Percentiles rank a stretch among this genome's conserved stretches.
Evolutionary conservation across 1,139 yeast genomes (phyloP).

Genomic region (Sugiyamaella grinbergsii): DNA sequence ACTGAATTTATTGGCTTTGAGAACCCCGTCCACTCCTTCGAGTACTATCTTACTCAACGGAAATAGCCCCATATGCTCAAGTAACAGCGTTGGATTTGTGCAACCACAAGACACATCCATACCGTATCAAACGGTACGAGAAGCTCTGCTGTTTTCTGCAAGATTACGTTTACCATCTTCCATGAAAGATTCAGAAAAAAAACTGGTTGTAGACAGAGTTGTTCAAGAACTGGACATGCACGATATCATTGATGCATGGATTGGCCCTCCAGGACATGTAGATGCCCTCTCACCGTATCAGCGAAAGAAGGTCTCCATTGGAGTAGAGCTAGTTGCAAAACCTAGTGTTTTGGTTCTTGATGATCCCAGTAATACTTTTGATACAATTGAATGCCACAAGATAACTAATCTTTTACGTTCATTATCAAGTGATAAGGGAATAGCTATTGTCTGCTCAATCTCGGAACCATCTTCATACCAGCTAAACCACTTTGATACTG

Average conservation of each 20-base stretch:
- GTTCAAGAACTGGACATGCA: slow-evolving; percentile 59
- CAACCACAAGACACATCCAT: slow-evolving; percentile 67
- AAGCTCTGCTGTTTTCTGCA: slow-evolving; percentile 62
- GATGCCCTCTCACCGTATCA: slow-evolving; percentile 66
- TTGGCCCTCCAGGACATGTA: slow-evolving; percentile 51
- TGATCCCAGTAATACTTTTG: slow-evolving; percentile 62
- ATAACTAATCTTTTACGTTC: slow-evolving; percentile 54
- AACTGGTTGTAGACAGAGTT: slow-evolving; percentile 61
- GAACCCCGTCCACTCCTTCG: slow-evolving; percentile 56
- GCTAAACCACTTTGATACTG: slow-evolving; percentile 55
- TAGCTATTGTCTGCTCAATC: slow-evolving; percentile 57
- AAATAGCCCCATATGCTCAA: slow-evolving; percentile 49
- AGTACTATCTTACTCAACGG: slow-evolving; percentile 69
- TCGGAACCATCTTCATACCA: slow-evolving; percentile 61
- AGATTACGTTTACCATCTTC: slow-evolving; percentile 56
- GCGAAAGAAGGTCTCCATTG: slow-evolving; percentile 66
- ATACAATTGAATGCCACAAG: slow-evolving; percentile 61
- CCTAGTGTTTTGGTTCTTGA: slow-evolving; percentile 57
- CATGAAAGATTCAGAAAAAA: slow-evolving; percentile 51
- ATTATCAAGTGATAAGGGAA: slow-evolving; percentile 53
- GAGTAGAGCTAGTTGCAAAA: slow-evolving; percentile 59
- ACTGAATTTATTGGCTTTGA: slow-evolving; percentile 58
- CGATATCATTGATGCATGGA: slow-evolving; percentile 60
- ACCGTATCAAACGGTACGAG: slow-evolving; percentile 60
- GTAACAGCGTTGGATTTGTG: slow-evolving; percentile 64